Percentiles rank a stretch among this genome's conserved stretches.
Conservation (phyloP, 257 asterid genomes). For the Mitragyna speciosa region DNA sequence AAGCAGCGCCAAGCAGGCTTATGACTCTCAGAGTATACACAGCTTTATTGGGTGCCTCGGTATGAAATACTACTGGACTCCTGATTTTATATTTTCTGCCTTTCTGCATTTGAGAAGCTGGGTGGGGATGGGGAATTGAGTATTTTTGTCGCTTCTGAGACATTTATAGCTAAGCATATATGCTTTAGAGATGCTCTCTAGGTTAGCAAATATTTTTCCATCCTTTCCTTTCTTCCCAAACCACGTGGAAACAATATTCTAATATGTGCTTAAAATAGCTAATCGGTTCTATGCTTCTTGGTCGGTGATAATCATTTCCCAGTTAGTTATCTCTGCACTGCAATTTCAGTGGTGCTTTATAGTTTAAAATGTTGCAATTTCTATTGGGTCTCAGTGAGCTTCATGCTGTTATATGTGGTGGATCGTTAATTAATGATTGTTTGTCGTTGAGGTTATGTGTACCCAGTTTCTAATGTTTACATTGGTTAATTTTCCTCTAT, state of each 20-base stretch:
- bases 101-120: constrained; percentile 12
- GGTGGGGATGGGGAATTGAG: neutral
- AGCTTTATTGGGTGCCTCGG: constrained; percentile 89
- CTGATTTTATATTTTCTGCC: constrained; percentile 14
- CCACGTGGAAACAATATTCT: neutral
- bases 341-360: neutral
- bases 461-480: neutral
- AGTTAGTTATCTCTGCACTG: neutral
- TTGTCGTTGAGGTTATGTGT: neutral
- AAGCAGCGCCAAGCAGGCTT: constrained; percentile 95
- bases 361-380: neutral
- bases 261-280: too few relatives aligned
- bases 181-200: neutral
- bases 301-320: neutral
- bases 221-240: neutral
- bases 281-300: neutral
- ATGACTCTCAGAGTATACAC: constrained; percentile 77
- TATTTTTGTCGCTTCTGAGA: constrained; percentile 1
- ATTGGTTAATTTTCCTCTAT: neutral
- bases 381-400: neutral
- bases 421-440: neutral
- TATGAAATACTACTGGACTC: constrained; percentile 33
- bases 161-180: constrained; percentile 1
- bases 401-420: neutral
- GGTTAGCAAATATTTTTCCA: neutral